Evolutionary conservation across 257 asterid genomes (phyloP), one percentile per base, ranked within the genome.

Genomic region (Nicotiana noctiflora): DNA sequence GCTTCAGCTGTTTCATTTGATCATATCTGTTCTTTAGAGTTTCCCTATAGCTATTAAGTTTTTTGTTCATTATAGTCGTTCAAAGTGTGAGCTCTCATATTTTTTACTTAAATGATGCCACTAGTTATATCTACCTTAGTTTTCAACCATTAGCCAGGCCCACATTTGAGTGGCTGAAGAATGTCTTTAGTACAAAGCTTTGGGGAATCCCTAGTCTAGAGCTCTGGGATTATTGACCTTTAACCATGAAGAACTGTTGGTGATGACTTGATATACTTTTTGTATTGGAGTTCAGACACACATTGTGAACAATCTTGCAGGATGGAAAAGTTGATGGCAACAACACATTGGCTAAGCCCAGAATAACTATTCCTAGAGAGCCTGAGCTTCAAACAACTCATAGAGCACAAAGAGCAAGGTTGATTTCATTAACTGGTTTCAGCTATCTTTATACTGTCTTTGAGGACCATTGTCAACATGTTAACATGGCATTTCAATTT

Each of bases 361-460:
- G 94, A 86, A 86, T 91, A 83, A 95, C 98, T 52, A 83, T 95
- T 85, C 97, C 98, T 77, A 89, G 88, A 81, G 95, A 91, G 78
- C 98, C 96, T 15, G 93, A 88, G 79, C 93, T 95, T 85, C 94
- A 86, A 89, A 95, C 98, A 52, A 89, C 97, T 44, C 87, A 83
- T 31, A 93, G 97, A 88, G 97, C 98, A 57, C 93, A 88, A 74
- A 89, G 95, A 68, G 83, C 84, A 76, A 91, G 97, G 97, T 89
- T 49, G 59, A 75, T 87, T 57, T 62, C 52, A 75, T 57, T 77
- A 65, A 70, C 59, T 51, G 64, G 81, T 56, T 85, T 27, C 66
- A 72, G n/a, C 72, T 51, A 37, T 62, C 59, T 37, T 37, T 40
- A 40, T 75, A 11, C 21, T 79, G 76, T 57, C 37, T 19, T 76